Conservation (phyloP, 2,329 filamentous ascomycete species). For the Aspergillus awamori region DNA sequence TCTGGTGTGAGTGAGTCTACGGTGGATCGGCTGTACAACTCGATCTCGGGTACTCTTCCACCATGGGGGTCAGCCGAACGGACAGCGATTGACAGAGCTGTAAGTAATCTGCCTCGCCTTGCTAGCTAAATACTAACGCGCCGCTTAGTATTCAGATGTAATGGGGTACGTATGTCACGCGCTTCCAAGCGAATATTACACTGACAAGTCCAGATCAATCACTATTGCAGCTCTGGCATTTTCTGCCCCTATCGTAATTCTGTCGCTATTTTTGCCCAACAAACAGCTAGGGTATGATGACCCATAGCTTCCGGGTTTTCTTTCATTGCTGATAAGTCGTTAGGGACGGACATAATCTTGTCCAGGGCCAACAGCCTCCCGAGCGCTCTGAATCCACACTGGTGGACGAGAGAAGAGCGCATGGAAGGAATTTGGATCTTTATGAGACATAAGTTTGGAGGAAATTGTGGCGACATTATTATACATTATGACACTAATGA, state of each 20-base stretch:
- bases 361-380: slow-evolving; percentile 13
- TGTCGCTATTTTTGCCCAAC: slow-evolving; percentile 33
- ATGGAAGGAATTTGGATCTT: not conserved
- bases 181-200: not conserved
- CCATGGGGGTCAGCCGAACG: slow-evolving; percentile 46
- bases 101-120: slow-evolving; percentile 14
- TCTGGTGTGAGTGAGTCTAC: slow-evolving; percentile 28
- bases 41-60: slow-evolving; percentile 48
- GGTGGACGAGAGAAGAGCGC: slow-evolving; percentile 7
- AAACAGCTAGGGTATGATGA: slow-evolving; percentile 29
- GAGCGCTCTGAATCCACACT: slow-evolving; percentile 4
- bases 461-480: not conserved
- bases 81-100: slow-evolving; percentile 47
- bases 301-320: not conserved
- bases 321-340: not conserved
- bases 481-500: slow-evolving; percentile 5
- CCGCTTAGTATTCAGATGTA: slow-evolving; percentile 33
- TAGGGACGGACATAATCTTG: slow-evolving; percentile 28
- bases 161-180: slow-evolving; percentile 23
- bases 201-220: slow-evolving; percentile 28
- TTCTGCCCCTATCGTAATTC: slow-evolving; percentile 30
- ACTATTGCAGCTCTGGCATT: slow-evolving; percentile 35
- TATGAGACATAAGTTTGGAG: not conserved
- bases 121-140: slow-evolving; percentile 10
- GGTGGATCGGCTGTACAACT: slow-evolving; percentile 49